Base-by-base conservation (phyloP, 106 monocot species). In the Dioscorea dumetorum region DNA sequence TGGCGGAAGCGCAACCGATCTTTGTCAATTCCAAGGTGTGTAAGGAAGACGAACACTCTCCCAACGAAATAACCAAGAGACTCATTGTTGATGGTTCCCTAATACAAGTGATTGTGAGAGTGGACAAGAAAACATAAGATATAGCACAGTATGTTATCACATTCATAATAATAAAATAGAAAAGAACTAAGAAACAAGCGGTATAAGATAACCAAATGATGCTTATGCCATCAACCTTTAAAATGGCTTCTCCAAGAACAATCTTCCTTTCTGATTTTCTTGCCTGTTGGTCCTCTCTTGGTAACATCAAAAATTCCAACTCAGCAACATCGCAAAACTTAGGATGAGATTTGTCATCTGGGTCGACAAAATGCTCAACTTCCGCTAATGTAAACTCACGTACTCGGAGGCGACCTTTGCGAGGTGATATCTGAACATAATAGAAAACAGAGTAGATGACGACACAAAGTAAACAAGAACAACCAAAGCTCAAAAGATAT, bases 301-400 rank as follows among this genome's bases (percentile, higher is more conserved):
- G 91, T 32, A 91, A 97, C 91, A 97, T 88, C 22, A 88, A 72
- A 62, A 97, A 88, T 58, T 97, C 91, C 62, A 97, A 77, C 62
- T 77, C 31, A 24, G 91, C 77, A 58, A 97, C 88, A 72, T 91
- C 84, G 52, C 33, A 60, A 80, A 97, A 91, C 60, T 97, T 91
- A 16, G 95, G 88, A 67, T 97, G 95, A 16, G 91, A 88, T 74
- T 97, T 97, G 67, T 97, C 88, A 41, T 91, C 76, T 59, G 95
- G 95, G 74, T 97, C 95, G 19, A 97, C 95, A 75, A 97, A 97
- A 65, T 97, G 95, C 72, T 97, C 95, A 78, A 97, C 89, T 67
- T 97, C 95, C 17, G 95, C 95, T 56, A 97, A 66, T 24, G 95
- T 97, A 62, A 97, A 97, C 62, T 97, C 95, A 17, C 95, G 86